Evolutionary conservation across 2,329 filamentous ascomycete genomes (phyloP), one percentile per base, ranked within the genome.

Genomic region (Lachnellula suecica): DNA sequence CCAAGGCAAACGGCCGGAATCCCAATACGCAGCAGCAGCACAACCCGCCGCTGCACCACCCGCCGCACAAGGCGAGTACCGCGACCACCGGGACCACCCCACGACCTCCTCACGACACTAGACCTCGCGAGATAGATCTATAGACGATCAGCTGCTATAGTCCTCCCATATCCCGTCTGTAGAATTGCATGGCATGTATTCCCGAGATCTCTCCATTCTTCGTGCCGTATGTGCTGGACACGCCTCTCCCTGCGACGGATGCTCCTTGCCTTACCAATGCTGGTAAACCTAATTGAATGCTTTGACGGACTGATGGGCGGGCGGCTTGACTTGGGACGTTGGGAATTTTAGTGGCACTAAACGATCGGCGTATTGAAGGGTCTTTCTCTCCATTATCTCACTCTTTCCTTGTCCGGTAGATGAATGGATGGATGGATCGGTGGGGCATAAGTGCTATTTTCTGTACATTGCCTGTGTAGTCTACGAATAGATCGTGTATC

Each of bases 1-100:
- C 40, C 58, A 65, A 34, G 67, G 65, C 37, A 60, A 63, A 34
- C 65, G 63, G 37, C 66, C 63, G 45, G 64, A 68, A 46, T 46
- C 55, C 20, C 59, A 59, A 47, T n/a, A n/a, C n/a, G n/a, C n/a
- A n/a, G n/a, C n/a, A n/a, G n/a, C n/a, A n/a, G n/a, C n/a, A n/a
- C 47, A 53, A 4, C 40, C 40, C n/a, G 27, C 53, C 20, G 46
- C 53, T 19, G 46, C 54, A 20, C n/a, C n/a, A n/a, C n/a, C n/a
- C n/a, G n/a, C n/a, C n/a, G 46, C 56, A 6, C 47, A 51, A 45
- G 24, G 42, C 4, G 59, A 63, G 15, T 41, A 56, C 25, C 53
- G 56, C n/a, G 59, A 63, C 15, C 44, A 49, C 8, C 41, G 44
- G 23, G 44, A 42, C 42, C 56, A 53, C 52, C 59, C 54, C 37